phyloP scores from a whole-genome alignment of 257 asterid genomes.

The Przewalskia tangutica region DNA sequence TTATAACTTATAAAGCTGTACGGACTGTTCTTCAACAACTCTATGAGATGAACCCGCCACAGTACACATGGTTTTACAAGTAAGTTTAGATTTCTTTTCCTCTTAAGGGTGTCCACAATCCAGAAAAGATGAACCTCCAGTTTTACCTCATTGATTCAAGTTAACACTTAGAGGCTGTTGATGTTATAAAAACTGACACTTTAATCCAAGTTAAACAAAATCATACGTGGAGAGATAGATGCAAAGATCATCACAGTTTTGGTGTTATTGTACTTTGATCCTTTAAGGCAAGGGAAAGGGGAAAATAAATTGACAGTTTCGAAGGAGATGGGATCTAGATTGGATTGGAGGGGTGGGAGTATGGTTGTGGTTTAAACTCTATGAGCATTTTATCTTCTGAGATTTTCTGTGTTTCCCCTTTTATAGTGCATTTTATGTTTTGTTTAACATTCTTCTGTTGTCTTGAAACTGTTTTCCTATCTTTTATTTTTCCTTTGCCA shows the following conservation, averaged over 20 bases:
- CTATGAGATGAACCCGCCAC: constrained; percentile 62
- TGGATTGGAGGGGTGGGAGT: background rate
- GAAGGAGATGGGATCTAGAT: background rate
- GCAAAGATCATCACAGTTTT: background rate
- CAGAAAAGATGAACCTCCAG: background rate
- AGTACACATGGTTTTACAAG: constrained; percentile 58
- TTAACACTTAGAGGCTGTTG: background rate
- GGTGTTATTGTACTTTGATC: background rate
- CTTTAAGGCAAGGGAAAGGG: background rate
- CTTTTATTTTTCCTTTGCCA: background rate
- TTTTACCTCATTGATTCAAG: background rate
- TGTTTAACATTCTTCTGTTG: background rate
- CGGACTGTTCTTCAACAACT: constrained; percentile 63
- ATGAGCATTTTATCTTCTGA: background rate
- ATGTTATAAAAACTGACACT: background rate
- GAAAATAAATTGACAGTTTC: background rate
- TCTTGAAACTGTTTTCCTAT: background rate
- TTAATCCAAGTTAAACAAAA: background rate
- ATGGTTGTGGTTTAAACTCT: background rate
- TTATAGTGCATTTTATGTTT: background rate
- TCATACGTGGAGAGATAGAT: background rate
- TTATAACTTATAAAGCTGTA: constrained; percentile 56
- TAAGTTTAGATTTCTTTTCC: constrained; percentile 14
- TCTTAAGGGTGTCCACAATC: background rate
- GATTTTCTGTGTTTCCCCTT: background rate